These are phyloP conservation scores for Collybia sp. DNA, from an alignment of 768 basidiomycete species.

Conservation along the genomic window DNA sequence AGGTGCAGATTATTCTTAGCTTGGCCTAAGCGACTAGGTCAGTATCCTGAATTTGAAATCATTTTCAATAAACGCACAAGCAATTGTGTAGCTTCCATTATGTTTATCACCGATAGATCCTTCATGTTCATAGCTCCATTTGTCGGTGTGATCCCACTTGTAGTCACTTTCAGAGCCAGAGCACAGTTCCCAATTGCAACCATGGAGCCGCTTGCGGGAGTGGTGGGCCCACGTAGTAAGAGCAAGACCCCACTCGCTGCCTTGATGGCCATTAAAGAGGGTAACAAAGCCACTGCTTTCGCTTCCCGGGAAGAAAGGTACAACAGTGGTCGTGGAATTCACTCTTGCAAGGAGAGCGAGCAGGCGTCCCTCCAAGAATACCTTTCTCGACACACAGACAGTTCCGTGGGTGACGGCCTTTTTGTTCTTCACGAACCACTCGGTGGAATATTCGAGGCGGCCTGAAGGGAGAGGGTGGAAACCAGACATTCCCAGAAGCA, in stretches of 20 bases:
- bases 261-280: conserved; percentile 7
- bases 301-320: conserved; percentile 1
- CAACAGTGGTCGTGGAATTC: conserved; percentile 6
- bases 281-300: conserved; percentile 7
- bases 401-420: conserved; percentile 6
- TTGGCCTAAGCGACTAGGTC: too few species aligned
- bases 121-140: too few species aligned
- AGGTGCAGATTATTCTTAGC: too few species aligned
- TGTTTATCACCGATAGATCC: too few species aligned
- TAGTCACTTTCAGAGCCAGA: neutral
- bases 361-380: conserved; percentile 12
- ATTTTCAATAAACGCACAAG: too few species aligned
- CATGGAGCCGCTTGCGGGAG: neutral
- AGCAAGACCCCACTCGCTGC: conserved; percentile 8
- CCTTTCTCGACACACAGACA: conserved; percentile 8
- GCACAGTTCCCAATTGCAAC: conserved; percentile 5
- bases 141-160: too few species aligned
- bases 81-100: too few species aligned
- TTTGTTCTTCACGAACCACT: neutral
- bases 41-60: too few species aligned
- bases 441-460: conserved; percentile 3
- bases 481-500: conserved; percentile 2
- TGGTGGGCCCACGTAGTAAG: conserved; percentile 8
- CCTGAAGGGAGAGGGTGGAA: conserved; percentile 4
- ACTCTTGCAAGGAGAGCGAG: conserved; percentile 4